Conservation (phyloP, 1,284 basidiomycete genomes). For the Leccinum subrobustum region DNA sequence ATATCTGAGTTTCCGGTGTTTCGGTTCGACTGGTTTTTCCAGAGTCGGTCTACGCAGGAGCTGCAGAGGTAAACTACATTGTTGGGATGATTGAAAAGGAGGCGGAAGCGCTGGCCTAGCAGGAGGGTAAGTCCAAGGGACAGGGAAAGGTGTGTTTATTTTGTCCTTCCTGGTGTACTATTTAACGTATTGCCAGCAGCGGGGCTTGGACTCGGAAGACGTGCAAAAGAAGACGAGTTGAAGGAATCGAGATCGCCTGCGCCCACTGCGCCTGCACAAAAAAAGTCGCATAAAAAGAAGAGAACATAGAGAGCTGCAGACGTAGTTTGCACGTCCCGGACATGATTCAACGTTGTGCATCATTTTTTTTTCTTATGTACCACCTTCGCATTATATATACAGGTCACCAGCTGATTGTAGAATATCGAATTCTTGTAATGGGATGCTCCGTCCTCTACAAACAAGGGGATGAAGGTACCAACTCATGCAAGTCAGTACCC, state of each 20-base stretch:
- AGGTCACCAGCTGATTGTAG: too few relatives aligned
- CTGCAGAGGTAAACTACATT: slow-evolving; percentile 89
- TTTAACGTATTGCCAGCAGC: slow-evolving; percentile 46
- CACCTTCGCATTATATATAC: too few relatives aligned
- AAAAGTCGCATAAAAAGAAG: slow-evolving; percentile 55
- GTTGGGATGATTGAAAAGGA: slow-evolving; percentile 93
- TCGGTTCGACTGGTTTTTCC: slow-evolving; percentile 99
- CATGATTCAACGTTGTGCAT: too few relatives aligned
- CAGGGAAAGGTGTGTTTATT: slow-evolving; percentile 59
- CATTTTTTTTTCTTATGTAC: too few relatives aligned
- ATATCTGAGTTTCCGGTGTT: slow-evolving; percentile 97
- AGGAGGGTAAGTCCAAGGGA: slow-evolving; percentile 61
- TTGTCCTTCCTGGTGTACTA: background rate
- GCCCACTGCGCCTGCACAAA: slow-evolving; percentile 43
- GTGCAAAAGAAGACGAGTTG: slow-evolving; percentile 55
- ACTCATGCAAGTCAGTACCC: too few relatives aligned
- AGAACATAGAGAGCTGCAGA: slow-evolving; percentile 36
- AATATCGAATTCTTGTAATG: too few relatives aligned
- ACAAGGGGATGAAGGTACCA: too few relatives aligned
- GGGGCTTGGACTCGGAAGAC: slow-evolving; percentile 54
- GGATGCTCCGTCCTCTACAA: too few relatives aligned
- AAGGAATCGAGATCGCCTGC: slow-evolving; percentile 59
- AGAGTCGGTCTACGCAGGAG: slow-evolving; percentile 90
- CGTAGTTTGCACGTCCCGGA: background rate
- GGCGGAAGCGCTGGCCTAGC: slow-evolving; percentile 60